Conservation (phyloP, 1,139 yeast species). For the Candida sp. region DNA sequence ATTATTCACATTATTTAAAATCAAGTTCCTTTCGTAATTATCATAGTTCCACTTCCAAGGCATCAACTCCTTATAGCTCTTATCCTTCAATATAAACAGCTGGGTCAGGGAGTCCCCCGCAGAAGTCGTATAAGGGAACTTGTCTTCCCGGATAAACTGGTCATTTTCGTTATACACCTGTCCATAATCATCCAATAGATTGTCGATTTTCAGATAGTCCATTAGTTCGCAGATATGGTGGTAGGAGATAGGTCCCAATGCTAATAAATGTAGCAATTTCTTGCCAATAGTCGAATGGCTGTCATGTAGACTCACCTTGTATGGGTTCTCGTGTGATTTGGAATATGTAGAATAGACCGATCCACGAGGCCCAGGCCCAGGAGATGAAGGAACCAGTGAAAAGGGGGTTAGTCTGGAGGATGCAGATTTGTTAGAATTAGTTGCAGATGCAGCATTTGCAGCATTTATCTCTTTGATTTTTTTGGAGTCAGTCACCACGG, state of each 20-base stretch:
- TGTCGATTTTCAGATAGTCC: constrained; percentile 15
- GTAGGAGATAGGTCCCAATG: constrained; percentile 42
- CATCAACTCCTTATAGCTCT: constrained; percentile 43
- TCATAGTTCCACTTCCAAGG: constrained; percentile 47
- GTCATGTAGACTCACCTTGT: constrained; percentile 25
- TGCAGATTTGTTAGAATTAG: background rate
- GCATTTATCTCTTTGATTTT: constrained; percentile 24
- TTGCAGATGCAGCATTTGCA: background rate
- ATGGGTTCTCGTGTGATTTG: background rate
- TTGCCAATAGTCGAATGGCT: constrained; percentile 18
- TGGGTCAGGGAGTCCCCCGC: background rate
- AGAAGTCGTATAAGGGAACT: constrained; percentile 25
- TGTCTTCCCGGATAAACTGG: constrained; percentile 36
- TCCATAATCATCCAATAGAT: constrained; percentile 21
- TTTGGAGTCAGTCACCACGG: constrained; percentile 34
- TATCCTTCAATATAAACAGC: constrained; percentile 40
- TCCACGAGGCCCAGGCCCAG: background rate
- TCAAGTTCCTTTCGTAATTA: constrained; percentile 33
- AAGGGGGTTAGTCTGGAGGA: background rate
- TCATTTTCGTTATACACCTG: constrained; percentile 38
- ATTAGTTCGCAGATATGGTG: constrained; percentile 7
- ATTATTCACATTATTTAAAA: constrained; percentile 38
- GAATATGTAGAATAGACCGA: background rate
- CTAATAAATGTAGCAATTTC: constrained; percentile 38
- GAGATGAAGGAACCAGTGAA: constrained; percentile 1